Base-by-base conservation (phyloP, 2,329 filamentous ascomycete genomes). In the Apiospora sp. region DNA sequence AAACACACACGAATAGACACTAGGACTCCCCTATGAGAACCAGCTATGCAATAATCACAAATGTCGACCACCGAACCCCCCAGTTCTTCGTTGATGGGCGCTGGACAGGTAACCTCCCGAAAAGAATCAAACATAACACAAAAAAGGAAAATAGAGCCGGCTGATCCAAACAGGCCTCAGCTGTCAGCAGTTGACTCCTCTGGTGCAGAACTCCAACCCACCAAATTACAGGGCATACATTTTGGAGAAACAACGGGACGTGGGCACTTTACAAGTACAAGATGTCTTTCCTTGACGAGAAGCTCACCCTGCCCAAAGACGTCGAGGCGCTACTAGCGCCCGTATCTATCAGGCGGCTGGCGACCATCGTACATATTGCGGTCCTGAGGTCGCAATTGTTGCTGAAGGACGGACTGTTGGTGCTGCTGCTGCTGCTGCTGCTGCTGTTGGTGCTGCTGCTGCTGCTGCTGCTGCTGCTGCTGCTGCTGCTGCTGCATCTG, bases 351-450 rank as follows among this genome's bases (percentile, higher is more conserved):
- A 3, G 81, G 81, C 51, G 83, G 84, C 34, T 82, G 81, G 12
- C 69, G 51, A 34, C 44, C 30, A 48, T 87, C 85, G 69, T 85
- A 87, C 16, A 77, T 64, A n/a, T 76, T 78, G 68, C 77, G 78
- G 46, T 87, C 85, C 44, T 85, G 85, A 19, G 84, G 85, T 69
- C 85, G 80, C 44, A 87, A 75, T 37, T 85, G 84, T 46, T 85
- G 82, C 22, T 80, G 79, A 75, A 86, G 81, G 71, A 86, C 80
- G 10, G 77, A 75, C 49, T 74, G 73, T 24, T 71, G 69, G 14
- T 70, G 67, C 58, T 74, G 73, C n/a, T 77, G 76, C 34, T 84
- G 80, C 43, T 69, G 68, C 44, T 70, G 68, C 14, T 69, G 43
- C 6, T 48, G 44, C 16, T 69, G 68, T 27, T 70, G 68, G 7